Base-by-base conservation (phyloP, 2,329 filamentous ascomycete genomes). In the Trichothecium sympodiale region DNA sequence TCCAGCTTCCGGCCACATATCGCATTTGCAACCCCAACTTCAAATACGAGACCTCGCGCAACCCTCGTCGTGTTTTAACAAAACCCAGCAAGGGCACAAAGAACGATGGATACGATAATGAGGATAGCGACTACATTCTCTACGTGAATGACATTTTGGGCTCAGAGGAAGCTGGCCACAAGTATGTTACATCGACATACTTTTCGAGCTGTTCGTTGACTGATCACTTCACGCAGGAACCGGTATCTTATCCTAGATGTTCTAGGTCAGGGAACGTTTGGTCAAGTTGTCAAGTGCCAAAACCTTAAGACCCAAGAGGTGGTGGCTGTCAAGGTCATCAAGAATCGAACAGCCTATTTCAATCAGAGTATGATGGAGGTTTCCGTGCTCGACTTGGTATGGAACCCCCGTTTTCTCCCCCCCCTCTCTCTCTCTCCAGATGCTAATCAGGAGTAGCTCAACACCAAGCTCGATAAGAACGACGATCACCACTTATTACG, bases 361-460 rank as follows among this genome's bases (percentile, higher is more conserved):
- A 98, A 98, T 55, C 91, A 98, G 60, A 96, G 91, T 59, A 98
- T 98, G 91, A 98, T 98, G 91, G 91, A 98, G 56, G 91, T 98
- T 23, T 98, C 91, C 2, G 91, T 98, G 17, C 69, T 98, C 39
- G 91, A 98, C 59, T 56, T 98, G 69, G 86, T 93, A 69, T 39
- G 75, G 48, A 15, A 17, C 18, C 14, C 20, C 13, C 25, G 14
- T n/a, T 8, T 9, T n/a, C 15, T 20, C 27, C 5, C 17, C 8
- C 16, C 12, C 6, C 20, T 30, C n/a, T 15, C 17, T 15, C 6
- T 38, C 8, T 32, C 31, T 44, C 17, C 14, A 43, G 31, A 7
- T n/a, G 29, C 17, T 13, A 28, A 41, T 40, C 26, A 45, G 27
- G 17, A 12, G 9, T 33, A 3, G 85, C 74, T 98, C 52, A 98